These are phyloP conservation scores for Colletotrichum tabaci DNA, from an alignment of 2,329 filamentous ascomycete genomes.

Conservation along the genomic window DNA sequence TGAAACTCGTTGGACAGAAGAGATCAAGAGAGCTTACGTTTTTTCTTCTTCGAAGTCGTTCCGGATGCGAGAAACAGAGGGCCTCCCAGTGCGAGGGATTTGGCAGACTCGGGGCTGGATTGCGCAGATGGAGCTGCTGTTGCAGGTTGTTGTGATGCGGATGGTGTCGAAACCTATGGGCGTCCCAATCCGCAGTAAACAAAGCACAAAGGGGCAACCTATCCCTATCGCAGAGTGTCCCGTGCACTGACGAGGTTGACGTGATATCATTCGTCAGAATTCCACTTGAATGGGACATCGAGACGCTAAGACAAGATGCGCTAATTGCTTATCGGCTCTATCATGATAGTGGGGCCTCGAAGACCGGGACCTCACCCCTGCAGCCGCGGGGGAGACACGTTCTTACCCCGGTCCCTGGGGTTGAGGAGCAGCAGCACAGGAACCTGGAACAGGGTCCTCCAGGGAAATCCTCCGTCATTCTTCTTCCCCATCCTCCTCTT, in stretches of 20 bases:
- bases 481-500: not conserved
- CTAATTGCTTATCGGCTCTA: constrained; percentile 18
- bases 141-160: constrained; percentile 34
- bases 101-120: constrained; percentile 14
- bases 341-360: not conserved
- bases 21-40: constrained; percentile 31
- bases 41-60: constrained; percentile 3
- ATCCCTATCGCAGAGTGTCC: constrained; percentile 35
- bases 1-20: constrained; percentile 26
- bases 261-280: constrained; percentile 24
- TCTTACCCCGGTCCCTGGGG: constrained; percentile 7
- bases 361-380: constrained; percentile 15
- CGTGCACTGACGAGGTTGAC: constrained; percentile 35
- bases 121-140: constrained; percentile 5
- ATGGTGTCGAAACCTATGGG: constrained; percentile 10
- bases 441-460: constrained; percentile 13
- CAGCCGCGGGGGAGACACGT: constrained; percentile 18
- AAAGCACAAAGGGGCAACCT: constrained; percentile 36
- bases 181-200: constrained; percentile 13
- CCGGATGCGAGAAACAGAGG: constrained; percentile 13
- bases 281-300: constrained; percentile 16
- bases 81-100: constrained; percentile 29
- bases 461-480: not conserved
- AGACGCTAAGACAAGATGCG: constrained; percentile 18
- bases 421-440: not conserved